Base-by-base conservation (phyloP, 2,329 filamentous ascomycete genomes). In the Colletotrichum truncatum region DNA sequence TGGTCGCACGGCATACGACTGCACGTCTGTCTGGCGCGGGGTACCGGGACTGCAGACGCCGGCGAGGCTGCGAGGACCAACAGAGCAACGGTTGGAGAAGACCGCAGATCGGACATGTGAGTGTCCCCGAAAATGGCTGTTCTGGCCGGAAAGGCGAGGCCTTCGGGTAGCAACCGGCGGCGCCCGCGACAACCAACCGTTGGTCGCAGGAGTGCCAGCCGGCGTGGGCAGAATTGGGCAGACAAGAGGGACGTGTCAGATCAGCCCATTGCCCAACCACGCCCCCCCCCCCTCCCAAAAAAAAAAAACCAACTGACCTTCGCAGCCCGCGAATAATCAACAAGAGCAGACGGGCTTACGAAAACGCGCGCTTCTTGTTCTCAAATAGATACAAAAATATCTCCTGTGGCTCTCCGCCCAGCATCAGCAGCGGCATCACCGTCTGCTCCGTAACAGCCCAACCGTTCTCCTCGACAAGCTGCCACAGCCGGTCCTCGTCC, bases 341-440 rank as follows among this genome's bases (percentile, higher is more conserved):
- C 25, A 9, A 7, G 39, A 23, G 28, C 16, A 34, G 46, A 8
- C 46, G 25, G n/a, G 26, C 46, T 12, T 9, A n/a, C 0, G 46
- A 28, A 6, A 23, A 28, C 16, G 34, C n/a, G 12, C n/a, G 28
- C 10, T 2, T 54, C 26, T 25, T 34, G 30, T 54, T 66, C 25
- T 81, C 75, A 48, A 86, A 84, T 2, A 87, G 70, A 69, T 87
- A 87, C 28, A 88, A 73, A 70, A 88, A 82, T 6, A 89, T 80
- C 3, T 74, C 70, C 65, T 88, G 78, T 4, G 75, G 71, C 28
- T 82, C 79, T 4, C 73, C 75, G 14, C 80, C 81, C 12, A 87
- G 70, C 1, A 83, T 80, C 1, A 82, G 83, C 38, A 88, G 73
- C 1, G 78, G 76, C 23, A 87, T 69, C 6, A 75, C 74, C 39